Percentiles rank a stretch among this genome's conserved stretches.
Evolutionary conservation across 2,329 filamentous ascomycete species (phyloP).

Genomic region (Fusarium drepaniforme): DNA sequence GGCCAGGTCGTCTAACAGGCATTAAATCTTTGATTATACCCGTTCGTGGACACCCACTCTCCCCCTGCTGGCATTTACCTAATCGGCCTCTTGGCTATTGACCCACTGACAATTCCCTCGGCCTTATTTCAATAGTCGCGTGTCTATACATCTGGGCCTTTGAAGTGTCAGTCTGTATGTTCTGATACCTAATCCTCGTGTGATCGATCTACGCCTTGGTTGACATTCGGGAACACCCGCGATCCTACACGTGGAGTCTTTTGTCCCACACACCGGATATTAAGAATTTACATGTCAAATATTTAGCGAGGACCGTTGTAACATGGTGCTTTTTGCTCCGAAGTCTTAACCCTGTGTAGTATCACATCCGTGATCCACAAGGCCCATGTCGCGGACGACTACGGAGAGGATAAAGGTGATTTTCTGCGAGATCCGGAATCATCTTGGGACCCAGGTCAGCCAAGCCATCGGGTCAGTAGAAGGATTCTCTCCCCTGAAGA

Average conservation of each 20-base stretch:
- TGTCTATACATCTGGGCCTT: neutral
- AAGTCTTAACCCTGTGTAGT: slow-evolving; percentile 12
- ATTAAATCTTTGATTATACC: neutral
- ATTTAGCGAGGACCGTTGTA: neutral
- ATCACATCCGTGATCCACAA: neutral
- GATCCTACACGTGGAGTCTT: neutral
- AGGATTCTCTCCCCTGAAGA: neutral
- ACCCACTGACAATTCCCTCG: neutral
- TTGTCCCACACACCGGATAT: neutral
- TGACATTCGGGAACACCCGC: neutral
- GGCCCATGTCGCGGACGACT: neutral
- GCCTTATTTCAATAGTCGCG: neutral
- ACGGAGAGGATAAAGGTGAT: neutral
- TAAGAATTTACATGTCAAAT: neutral
- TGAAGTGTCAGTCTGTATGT: neutral
- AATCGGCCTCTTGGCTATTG: neutral
- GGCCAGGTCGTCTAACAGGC: neutral
- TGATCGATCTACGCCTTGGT: neutral
- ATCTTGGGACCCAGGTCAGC: neutral
- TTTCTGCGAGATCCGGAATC: neutral
- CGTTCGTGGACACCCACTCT: neutral
- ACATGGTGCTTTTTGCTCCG: neutral
- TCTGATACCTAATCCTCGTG: neutral
- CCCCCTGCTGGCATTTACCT: neutral
- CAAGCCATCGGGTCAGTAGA: neutral